Base-by-base conservation (phyloP, 768 basidiomycete genomes). In the Stropharia rugosoannulata region DNA sequence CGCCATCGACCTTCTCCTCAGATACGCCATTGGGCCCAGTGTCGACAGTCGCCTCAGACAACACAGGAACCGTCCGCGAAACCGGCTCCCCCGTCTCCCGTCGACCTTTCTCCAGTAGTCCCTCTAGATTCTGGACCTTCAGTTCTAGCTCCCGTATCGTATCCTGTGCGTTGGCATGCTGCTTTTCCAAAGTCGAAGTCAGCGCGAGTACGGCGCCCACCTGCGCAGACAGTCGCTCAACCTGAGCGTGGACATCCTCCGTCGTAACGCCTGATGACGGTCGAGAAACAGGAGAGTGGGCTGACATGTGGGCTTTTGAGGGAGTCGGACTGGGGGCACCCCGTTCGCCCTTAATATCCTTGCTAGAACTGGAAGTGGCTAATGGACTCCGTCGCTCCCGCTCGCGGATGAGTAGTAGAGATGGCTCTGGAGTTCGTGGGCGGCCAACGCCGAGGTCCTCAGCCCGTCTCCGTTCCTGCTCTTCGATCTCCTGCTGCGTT, bases 361-460 rank as follows among this genome's bases (percentile, higher is more conserved):
- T 49, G 8, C 5, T 37, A 19, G 49, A 13, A 38, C 9, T 37
- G 5, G 53, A 29, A 47, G 29, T 54, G 18, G 51, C 40, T 16
- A 43, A 45, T 18, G 46, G 51, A 22, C 51, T 42, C 25, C 48
- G 8, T 18, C 50, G 25, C 29, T 35, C 38, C 36, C 55, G 35
- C 6, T n/a, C 42, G n/a, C 29, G 9, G 9, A 41, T 42, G 9
- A 47, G 56, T 13, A 75, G 59, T 12, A 64, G 64, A 32, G 82
- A 83, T 4, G 91, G 93, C 65, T 94, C 93, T 0, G 92, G 93
- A 5, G 93, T 95, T 6, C 80, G 76, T 3, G 91, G 92, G 40
- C 90, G 78, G 2, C 86, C 87, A 18, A 86, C 61, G 5, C 62
- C 62, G 0, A 68, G 59, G 35, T 68, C 67, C 41, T 66, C 66